Conservation (phyloP, 2,329 filamentous ascomycete genomes). For the Ceratocystis variospora region DNA sequence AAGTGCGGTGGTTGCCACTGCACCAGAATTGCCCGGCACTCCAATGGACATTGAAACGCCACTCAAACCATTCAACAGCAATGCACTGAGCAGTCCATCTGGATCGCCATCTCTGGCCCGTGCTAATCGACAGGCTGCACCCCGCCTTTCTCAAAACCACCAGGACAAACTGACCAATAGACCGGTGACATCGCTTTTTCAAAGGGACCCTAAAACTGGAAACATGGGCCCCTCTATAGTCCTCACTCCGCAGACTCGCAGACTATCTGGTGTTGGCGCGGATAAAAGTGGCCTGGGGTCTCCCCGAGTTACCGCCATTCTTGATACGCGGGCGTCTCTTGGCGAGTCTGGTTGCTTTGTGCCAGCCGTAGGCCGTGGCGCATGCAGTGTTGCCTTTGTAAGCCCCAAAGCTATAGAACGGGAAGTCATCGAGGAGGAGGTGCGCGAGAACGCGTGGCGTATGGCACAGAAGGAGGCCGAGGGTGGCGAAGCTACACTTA, state of each 20-base stretch:
- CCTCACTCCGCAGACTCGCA: conserved; percentile 40
- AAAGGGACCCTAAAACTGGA: conserved; percentile 39
- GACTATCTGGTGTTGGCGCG: conserved; percentile 53
- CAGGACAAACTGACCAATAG: conserved; percentile 1
- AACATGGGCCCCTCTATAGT: conserved; percentile 48
- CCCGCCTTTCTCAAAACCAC: not conserved
- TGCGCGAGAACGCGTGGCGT: conserved; percentile 44
- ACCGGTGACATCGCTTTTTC: conserved; percentile 32
- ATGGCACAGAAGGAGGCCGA: conserved; percentile 41
- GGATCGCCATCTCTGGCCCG: conserved; percentile 17
- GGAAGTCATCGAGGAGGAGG: conserved; percentile 45
- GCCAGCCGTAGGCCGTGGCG: conserved; percentile 18
- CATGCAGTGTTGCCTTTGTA: conserved; percentile 45
- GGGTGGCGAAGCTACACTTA: conserved; percentile 46
- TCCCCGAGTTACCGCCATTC: conserved; percentile 55
- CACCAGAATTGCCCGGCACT: not conserved
- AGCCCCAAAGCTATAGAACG: conserved; percentile 48
- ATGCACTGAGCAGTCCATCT: conserved; percentile 11
- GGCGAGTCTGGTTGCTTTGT: conserved; percentile 34
- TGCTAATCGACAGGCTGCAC: conserved; percentile 14
- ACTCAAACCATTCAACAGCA: conserved; percentile 7
- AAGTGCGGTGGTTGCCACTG: not conserved
- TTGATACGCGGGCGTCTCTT: conserved; percentile 59
- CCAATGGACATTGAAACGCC: conserved; percentile 18
- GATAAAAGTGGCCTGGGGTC: conserved; percentile 62